Percentiles rank a stretch among this genome's conserved stretches.
Evolutionary conservation across 306 rosid species (phyloP).

Genomic region (Pyrus bretschneideri): DNA sequence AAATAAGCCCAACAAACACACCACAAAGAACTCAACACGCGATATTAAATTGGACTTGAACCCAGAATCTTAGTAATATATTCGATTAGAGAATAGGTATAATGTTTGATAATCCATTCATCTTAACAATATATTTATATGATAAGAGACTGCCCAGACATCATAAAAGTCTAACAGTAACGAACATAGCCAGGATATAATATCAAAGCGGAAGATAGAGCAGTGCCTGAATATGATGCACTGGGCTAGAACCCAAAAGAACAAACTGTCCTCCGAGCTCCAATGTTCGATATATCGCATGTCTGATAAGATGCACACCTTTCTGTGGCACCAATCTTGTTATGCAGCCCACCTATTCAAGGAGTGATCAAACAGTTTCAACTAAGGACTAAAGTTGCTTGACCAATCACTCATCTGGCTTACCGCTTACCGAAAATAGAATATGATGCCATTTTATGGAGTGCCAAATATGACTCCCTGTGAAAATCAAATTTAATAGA

Average conservation of each 20-base stretch:
- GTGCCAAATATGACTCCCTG: neutral
- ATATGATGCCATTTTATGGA: neutral
- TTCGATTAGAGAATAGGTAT: neutral
- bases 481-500: neutral
- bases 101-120: neutral
- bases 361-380: conserved; percentile 17
- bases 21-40: neutral
- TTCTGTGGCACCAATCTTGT: conserved; percentile 98
- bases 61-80: neutral
- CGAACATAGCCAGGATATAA: neutral
- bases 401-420: neutral
- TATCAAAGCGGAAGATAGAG: conserved; percentile 1
- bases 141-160: neutral
- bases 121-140: neutral
- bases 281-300: conserved; percentile 78
- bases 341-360: conserved; percentile 76
- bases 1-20: neutral
- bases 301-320: conserved; percentile 93
- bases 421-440: neutral
- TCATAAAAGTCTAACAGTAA: neutral
- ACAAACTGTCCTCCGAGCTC: conserved; percentile 94
- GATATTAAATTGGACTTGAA: neutral
- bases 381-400: conserved; percentile 13
- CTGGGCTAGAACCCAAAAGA: conserved; percentile 94
- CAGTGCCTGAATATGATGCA: conserved; percentile 77